These are phyloP conservation scores for Alternaria infectoria DNA, from an alignment of 2,329 filamentous ascomycete genomes.

Conservation along the genomic window DNA sequence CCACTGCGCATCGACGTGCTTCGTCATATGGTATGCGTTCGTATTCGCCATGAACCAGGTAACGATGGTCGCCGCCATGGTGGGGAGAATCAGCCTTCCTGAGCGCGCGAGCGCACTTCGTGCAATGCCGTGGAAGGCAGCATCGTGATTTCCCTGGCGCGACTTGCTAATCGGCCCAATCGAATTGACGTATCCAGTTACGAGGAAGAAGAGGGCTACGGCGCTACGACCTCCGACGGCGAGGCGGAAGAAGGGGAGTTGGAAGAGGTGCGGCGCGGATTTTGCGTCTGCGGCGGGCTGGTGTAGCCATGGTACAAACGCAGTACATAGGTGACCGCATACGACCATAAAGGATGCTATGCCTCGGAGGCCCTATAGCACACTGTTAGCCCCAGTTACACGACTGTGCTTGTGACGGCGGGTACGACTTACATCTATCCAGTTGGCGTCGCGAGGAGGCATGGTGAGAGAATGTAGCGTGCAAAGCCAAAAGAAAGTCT, in stretches of 20 bases:
- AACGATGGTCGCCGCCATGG: conserved; percentile 60
- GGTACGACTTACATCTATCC: conserved; percentile 45
- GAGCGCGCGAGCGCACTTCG: conserved; percentile 65
- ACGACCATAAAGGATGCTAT: conserved; percentile 53
- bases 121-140: conserved; percentile 61
- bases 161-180: conserved; percentile 65
- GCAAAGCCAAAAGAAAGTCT: conserved; percentile 14
- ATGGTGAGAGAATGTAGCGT: conserved; percentile 23
- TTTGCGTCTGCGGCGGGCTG: conserved; percentile 51
- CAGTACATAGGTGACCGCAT: conserved; percentile 51
- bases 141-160: conserved; percentile 60
- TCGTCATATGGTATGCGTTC: conserved; percentile 63
- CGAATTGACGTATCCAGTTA: conserved; percentile 72
- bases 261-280: conserved; percentile 58
- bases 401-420: conserved; percentile 3
- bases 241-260: conserved; percentile 66
- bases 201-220: conserved; percentile 49
- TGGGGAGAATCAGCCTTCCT: conserved; percentile 64
- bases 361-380: conserved; percentile 50
- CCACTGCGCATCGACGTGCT: conserved; percentile 66
- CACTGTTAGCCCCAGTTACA: conserved; percentile 30
- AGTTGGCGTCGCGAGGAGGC: conserved; percentile 48
- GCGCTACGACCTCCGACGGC: conserved; percentile 58
- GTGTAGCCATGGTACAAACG: conserved; percentile 51
- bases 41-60: conserved; percentile 64